phyloP scores from a whole-genome alignment of 805 yeast genomes.

The Yamadazyma akitaensis region DNA sequence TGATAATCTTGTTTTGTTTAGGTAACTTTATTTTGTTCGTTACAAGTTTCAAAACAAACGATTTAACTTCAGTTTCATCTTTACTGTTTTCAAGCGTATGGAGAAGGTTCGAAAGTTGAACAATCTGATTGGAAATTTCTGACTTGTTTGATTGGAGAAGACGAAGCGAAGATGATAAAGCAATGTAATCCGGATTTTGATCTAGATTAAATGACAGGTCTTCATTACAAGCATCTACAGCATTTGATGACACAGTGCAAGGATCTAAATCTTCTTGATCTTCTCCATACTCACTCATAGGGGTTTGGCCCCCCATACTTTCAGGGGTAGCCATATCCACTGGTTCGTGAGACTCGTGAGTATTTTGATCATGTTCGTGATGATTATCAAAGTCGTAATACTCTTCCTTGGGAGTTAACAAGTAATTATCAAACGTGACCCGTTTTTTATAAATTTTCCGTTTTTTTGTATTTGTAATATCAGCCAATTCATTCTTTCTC shows the following conservation, averaged over 20 bases:
- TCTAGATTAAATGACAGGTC: constrained; percentile 2
- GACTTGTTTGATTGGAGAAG: constrained; percentile 22
- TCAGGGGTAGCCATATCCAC: constrained; percentile 2
- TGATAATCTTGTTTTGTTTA: constrained; percentile 27
- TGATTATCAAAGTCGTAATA: constrained; percentile 19
- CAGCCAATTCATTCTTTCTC: constrained; percentile 36
- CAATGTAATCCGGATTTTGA: constrained; percentile 32
- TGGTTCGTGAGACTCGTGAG: not conserved
- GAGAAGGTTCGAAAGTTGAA: constrained; percentile 28
- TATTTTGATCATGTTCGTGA: not conserved
- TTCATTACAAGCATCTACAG: not conserved
- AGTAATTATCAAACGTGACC: constrained; percentile 22
- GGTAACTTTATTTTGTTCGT: constrained; percentile 34
- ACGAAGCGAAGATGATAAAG: constrained; percentile 31
- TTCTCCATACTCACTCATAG: not conserved
- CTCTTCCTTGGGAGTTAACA: constrained; percentile 42
- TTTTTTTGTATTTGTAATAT: constrained; percentile 31
- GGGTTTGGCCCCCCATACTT: not conserved
- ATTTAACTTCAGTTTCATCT: constrained; percentile 22
- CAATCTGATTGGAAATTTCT: constrained; percentile 28
- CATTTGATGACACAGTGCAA: not conserved
- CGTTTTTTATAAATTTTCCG: constrained; percentile 9
- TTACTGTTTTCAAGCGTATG: constrained; percentile 15
- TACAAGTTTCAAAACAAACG: constrained; percentile 32
- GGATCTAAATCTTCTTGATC: not conserved